These are phyloP conservation scores for Ophiostoma australiae DNA, from an alignment of 2,329 filamentous ascomycete species.

Conservation along the genomic window DNA sequence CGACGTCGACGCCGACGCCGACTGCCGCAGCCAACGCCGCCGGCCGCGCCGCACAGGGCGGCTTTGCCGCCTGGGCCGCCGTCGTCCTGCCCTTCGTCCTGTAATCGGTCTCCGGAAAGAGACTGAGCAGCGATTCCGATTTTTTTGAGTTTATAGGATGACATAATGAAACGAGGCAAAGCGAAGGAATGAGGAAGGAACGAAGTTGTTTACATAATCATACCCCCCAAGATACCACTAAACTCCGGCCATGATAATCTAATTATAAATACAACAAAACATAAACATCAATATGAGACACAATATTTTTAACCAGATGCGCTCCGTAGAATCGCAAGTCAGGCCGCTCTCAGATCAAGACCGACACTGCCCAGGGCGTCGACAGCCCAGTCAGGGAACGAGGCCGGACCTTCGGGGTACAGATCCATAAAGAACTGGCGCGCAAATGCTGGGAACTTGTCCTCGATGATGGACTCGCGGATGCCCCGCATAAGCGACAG, in stretches of 20 bases:
- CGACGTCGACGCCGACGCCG: conserved; percentile 11
- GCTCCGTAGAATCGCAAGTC: not conserved
- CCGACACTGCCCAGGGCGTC: conserved; percentile 73
- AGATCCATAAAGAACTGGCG: conserved; percentile 70
- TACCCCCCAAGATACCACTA: not conserved
- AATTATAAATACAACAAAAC: not conserved
- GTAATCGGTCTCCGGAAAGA: not conserved
- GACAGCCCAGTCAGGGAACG: conserved; percentile 80
- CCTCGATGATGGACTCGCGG: conserved; percentile 73
- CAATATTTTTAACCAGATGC: too few species aligned
- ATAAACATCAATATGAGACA: not conserved
- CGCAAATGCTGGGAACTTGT: conserved; percentile 73
- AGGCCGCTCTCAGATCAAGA: conserved; percentile 55
- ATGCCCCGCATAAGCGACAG: conserved; percentile 73
- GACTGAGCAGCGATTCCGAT: not conserved
- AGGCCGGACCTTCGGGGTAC: conserved; percentile 57
- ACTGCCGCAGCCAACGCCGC: conserved; percentile 2
- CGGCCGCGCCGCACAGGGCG: not conserved
- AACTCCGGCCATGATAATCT: not conserved
- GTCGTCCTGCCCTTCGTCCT: conserved; percentile 21
- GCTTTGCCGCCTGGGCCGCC: conserved; percentile 20
- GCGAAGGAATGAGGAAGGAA: not conserved
- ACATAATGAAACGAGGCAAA: conserved; percentile 5
- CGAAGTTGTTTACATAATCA: conserved; percentile 7
- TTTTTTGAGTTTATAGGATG: not conserved